Evolutionary conservation across 805 yeast genomes (phyloP), one percentile per base, ranked within the genome.

Genomic region (Saccharomycopsis synnaedendra): DNA sequence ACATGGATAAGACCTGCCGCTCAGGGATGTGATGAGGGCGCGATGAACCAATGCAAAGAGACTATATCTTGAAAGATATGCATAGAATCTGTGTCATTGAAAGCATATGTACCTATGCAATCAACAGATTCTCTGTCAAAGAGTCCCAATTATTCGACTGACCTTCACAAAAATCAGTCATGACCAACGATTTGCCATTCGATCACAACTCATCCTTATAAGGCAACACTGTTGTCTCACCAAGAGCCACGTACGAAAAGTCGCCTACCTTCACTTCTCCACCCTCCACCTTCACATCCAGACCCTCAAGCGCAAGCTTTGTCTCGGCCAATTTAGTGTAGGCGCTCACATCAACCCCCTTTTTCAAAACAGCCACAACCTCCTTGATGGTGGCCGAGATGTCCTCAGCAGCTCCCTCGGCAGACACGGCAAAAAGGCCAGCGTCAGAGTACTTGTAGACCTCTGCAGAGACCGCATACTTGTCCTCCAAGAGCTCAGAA

Each of bases 221-320:
- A 61, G 98, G 97, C 70, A 90, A 78, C 56, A 78, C 79, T 62
- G 80, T 82, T 53, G 82, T 78, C 66, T 87, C 82, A 69, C 97
- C 98, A 54, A 86, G 81, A 54, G 93, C 96, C 56, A 82, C 93
- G 62, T 84, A 81, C 71, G 82, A 87, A 72, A 80, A 81, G 61
- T 78, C 78, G 55, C 73, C 74, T 52, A 83, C 58, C 60, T 75
- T 70, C 64, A 62, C 70, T 28, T 42, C 31, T 19, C 44, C 66
- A 28, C 52, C 28, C 5, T 41, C 32, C 46, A 67, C 71, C 29
- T 65, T 55, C 34, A 66, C 60, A 48, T 69, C 64, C 46, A 68
- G 63, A 56, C 70, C 74, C 41, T 69, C 63, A 50, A 72, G 59
- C 42, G 72, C 68, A 42, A 65, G 57, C 55, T 65, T 61, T 54